A percentile compares a stretch with the other conserved stretches of the same genome.
phyloP scores from a whole-genome alignment of 2,329 filamentous ascomycete genomes.

The Penicillium brasilianum region DNA sequence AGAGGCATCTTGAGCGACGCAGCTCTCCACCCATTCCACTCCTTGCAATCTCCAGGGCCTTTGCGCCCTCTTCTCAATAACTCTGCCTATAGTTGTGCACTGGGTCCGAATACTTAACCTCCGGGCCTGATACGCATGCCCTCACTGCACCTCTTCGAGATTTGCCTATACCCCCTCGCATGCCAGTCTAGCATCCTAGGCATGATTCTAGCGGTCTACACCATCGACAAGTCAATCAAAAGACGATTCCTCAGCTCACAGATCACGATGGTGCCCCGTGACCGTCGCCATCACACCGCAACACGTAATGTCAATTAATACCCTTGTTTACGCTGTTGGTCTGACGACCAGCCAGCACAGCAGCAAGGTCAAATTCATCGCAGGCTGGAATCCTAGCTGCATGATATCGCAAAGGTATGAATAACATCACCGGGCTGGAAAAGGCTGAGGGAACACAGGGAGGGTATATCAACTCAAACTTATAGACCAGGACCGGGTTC shows the following conservation, averaged over 20 bases:
- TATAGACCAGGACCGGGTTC: conserved; percentile 4
- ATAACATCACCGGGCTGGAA: background rate
- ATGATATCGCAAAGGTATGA: background rate
- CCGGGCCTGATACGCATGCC: background rate
- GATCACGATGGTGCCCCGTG: background rate
- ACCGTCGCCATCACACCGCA: background rate
- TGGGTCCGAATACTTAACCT: background rate
- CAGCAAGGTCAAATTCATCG: background rate
- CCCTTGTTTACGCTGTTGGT: conserved; percentile 11
- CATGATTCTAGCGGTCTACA: conserved; percentile 1
- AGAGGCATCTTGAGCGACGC: background rate
- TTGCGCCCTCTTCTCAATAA: background rate
- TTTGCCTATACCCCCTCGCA: background rate
- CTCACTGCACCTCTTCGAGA: conserved; percentile 9
- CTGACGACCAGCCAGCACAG: conserved; percentile 13
- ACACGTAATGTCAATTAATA: background rate
- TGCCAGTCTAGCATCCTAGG: background rate
- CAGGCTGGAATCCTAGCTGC: background rate
- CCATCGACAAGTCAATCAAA: background rate
- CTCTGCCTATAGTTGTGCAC: background rate
- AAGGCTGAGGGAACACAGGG: background rate
- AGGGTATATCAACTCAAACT: background rate
- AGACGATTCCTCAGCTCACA: background rate
- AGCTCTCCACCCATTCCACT: background rate
- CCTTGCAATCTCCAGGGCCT: background rate